Evolutionary conservation across 768 basidiomycete genomes (phyloP), one percentile per base, ranked within the genome.

Genomic region (Pholiota molesta): DNA sequence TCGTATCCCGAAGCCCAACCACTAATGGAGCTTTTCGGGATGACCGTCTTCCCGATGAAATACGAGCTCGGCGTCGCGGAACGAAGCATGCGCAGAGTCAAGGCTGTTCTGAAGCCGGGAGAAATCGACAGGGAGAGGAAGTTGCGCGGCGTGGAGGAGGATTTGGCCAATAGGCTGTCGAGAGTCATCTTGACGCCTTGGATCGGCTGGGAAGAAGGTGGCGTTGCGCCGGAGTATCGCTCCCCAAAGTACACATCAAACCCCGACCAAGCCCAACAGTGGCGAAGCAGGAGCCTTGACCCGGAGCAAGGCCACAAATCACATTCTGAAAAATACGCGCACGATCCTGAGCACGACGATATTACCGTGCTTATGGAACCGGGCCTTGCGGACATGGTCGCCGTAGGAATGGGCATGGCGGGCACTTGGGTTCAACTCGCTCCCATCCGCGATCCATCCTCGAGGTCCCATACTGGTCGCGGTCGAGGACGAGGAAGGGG

Each of bases 381-480:
- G 4, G 71, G 73, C 11, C 69, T 77, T 0, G 74, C 77, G 14
- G 75, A 83, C 35, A 72, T 71, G 42, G 64, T 88, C 40, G 56
- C 64, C 2, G 71, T 77, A 10, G 86, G 87, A 9, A 81, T 89
- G 77, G 87, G 86, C 3, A 63, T 90, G 21, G 78, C 77, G 2
- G 88, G 83, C 11, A 79, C 81, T 57, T 90, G 83, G 81, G 79
- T 88, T 13, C 86, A 90, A 74, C 78, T 89, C 17, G 81, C 73
- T 35, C 80, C 81, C 44, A 68, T 69, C 28, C 69, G 45, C 5
- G 60, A 19, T 14, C 58, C 37, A 5, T 51, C 23, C 14, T 45
- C 39, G 5, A 31, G 56, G 29, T 26, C 59, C 17, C 23, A 44
- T 19, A 37, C 37, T 2, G 61, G 61, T 7, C 39, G 61, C 3